phyloP scores from a whole-genome alignment of 495 filamentous ascomycete species.

The Penicillium mononematosum region DNA sequence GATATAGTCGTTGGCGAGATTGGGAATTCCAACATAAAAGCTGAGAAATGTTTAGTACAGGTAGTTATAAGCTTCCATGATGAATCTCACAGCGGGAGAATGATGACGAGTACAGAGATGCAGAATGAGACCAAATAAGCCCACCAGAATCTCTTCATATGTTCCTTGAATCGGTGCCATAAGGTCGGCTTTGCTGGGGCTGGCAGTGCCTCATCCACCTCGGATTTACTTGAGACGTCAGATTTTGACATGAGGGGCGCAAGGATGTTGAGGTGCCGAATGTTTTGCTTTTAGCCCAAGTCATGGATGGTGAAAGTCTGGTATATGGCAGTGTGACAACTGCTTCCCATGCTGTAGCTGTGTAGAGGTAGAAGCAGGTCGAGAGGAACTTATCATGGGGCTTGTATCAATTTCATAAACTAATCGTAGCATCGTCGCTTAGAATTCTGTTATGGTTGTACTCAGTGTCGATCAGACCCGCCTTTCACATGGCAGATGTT shows the following conservation, averaged over 20 bases:
- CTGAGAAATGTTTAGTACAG: constrained; percentile 7
- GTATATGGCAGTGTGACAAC: not conserved
- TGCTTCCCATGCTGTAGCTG: not conserved
- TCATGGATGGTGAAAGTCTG: not conserved
- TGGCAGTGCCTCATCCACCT: constrained; percentile 6
- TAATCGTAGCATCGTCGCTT: not conserved
- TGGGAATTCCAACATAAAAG: constrained; percentile 33
- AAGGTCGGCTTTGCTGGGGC: constrained; percentile 19
- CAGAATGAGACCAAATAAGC: constrained; percentile 26
- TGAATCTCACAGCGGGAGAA: constrained; percentile 29
- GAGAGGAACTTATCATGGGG: not conserved
- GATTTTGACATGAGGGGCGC: constrained; percentile 25
- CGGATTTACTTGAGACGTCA: constrained; percentile 22
- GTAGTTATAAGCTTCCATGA: not conserved
- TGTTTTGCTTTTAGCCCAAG: not conserved
- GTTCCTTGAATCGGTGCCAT: constrained; percentile 27
- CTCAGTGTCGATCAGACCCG: constrained; percentile 4
- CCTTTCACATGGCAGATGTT: constrained; percentile 1
- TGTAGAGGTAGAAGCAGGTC: not conserved
- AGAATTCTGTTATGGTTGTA: not conserved
- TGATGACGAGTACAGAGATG: constrained; percentile 21
- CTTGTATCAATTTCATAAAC: not conserved
- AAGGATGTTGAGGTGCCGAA: not conserved
- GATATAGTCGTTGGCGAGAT: constrained; percentile 31
- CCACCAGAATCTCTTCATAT: constrained; percentile 39